phyloP scores from a whole-genome alignment of 1,139 yeast genomes.

The Yamadazyma sp. region DNA sequence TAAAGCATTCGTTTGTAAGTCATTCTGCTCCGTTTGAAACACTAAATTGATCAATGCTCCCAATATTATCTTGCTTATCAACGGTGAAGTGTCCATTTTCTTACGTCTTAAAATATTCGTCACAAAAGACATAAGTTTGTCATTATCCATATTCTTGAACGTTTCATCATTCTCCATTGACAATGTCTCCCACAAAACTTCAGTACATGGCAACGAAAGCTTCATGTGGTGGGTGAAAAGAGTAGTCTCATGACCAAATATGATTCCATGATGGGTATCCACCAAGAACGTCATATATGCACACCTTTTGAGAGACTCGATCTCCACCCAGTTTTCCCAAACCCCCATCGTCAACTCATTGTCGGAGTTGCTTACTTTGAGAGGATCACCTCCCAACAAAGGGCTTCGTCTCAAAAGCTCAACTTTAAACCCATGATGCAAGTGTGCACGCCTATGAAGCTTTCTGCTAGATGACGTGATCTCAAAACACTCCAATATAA shows the following conservation, averaged over 20 bases:
- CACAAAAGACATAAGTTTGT: conserved; percentile 50
- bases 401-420: conserved; percentile 72
- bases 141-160: conserved; percentile 7
- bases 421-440: conserved; percentile 71
- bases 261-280: conserved; percentile 28
- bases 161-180: conserved; percentile 7
- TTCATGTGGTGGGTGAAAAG: conserved; percentile 30
- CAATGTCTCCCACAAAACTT: conserved; percentile 25
- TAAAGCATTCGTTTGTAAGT: conserved; percentile 43
- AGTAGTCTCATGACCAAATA: conserved; percentile 28
- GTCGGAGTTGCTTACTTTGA: conserved; percentile 16
- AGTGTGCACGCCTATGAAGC: conserved; percentile 66
- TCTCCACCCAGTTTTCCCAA: conserved; percentile 32
- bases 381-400: conserved; percentile 61
- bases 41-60: conserved; percentile 67
- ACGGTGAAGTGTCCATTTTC: conserved; percentile 44
- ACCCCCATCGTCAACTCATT: conserved; percentile 9
- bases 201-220: conserved; percentile 27
- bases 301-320: conserved; percentile 29
- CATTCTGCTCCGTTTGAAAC: conserved; percentile 70
- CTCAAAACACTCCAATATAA: conserved; percentile 62
- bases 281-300: conserved; percentile 27
- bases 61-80: conserved; percentile 61
- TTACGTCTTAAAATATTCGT: conserved; percentile 54
- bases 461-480: conserved; percentile 41